These are phyloP conservation scores for Sclerotinia sclerotiorum DNA, from an alignment of 2,329 filamentous ascomycete species.

Conservation along the genomic window DNA sequence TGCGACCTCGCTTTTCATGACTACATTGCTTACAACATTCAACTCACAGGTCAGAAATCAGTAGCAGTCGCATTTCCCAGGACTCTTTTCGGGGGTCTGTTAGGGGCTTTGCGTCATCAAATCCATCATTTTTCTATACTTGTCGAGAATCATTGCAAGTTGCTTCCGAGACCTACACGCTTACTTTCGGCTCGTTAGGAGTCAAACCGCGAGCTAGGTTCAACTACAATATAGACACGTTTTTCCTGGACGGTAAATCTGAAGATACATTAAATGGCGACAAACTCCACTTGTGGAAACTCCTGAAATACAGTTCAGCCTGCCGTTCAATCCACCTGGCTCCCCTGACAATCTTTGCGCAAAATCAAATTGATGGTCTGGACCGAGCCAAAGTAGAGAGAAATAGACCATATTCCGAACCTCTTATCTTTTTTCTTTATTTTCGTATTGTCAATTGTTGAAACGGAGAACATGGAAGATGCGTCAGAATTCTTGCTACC, in stretches of 20 bases:
- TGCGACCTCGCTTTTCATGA: not conserved
- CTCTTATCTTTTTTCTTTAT: slow-evolving; percentile 26
- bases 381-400: not conserved
- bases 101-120: not conserved
- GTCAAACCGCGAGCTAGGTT: not conserved
- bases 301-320: too few species aligned
- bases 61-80: not conserved
- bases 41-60: not conserved
- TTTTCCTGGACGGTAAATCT: not conserved
- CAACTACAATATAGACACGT: not conserved
- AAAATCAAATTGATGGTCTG: not conserved
- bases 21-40: not conserved
- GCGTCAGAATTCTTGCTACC: slow-evolving; percentile 65
- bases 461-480: slow-evolving; percentile 66
- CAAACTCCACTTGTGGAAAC: too few species aligned
- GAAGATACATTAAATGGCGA: too few species aligned
- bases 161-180: not conserved
- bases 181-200: not conserved
- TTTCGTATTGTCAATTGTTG: slow-evolving; percentile 38
- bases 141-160: not conserved
- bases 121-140: not conserved
- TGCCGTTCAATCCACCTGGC: too few species aligned
- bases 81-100: not conserved
- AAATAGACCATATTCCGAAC: slow-evolving; percentile 42
- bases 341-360: not conserved